phyloP scores from a whole-genome alignment of 768 basidiomycete genomes.

The Punctularia strigosozonata region DNA sequence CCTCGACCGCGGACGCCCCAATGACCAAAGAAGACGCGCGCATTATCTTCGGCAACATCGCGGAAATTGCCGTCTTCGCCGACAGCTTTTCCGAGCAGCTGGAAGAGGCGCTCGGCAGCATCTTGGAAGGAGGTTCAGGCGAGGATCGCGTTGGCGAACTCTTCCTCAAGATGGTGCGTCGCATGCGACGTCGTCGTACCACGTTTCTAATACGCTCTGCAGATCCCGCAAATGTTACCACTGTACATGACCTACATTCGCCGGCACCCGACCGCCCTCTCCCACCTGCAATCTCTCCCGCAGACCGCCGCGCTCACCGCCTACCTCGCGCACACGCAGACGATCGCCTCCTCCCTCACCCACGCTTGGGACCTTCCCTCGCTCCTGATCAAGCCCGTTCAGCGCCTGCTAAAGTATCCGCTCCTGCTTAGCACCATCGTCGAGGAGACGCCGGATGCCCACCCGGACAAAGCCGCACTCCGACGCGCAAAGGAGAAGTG shows the following conservation, averaged over 20 bases:
- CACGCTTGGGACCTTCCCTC: constrained; percentile 91
- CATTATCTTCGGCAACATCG: constrained; percentile 67
- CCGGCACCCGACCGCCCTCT: constrained; percentile 61
- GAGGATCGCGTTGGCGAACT: constrained; percentile 59
- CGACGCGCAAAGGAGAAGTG: constrained; percentile 41
- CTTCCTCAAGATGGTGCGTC: constrained; percentile 59
- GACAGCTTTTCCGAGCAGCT: constrained; percentile 54
- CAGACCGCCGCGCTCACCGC: constrained; percentile 45
- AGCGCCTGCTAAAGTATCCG: constrained; percentile 89
- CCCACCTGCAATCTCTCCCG: constrained; percentile 43
- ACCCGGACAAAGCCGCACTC: constrained; percentile 54
- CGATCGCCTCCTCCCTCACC: constrained; percentile 56
- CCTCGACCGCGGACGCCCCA: constrained; percentile 45
- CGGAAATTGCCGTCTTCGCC: constrained; percentile 62
- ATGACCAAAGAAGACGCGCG: constrained; percentile 63
- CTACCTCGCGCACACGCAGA: constrained; percentile 58
- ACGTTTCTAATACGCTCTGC: constrained; percentile 3
- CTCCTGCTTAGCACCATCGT: constrained; percentile 71
- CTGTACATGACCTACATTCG: constrained; percentile 77
- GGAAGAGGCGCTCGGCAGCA: constrained; percentile 52
- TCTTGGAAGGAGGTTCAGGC: constrained; percentile 52
- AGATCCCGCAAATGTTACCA: constrained; percentile 62
- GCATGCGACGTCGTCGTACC: no score
- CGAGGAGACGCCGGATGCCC: constrained; percentile 58
- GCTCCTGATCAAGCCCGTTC: constrained; percentile 94